phyloP scores from a whole-genome alignment of 75 land plant species.

The Cryptomeria japonica region DNA sequence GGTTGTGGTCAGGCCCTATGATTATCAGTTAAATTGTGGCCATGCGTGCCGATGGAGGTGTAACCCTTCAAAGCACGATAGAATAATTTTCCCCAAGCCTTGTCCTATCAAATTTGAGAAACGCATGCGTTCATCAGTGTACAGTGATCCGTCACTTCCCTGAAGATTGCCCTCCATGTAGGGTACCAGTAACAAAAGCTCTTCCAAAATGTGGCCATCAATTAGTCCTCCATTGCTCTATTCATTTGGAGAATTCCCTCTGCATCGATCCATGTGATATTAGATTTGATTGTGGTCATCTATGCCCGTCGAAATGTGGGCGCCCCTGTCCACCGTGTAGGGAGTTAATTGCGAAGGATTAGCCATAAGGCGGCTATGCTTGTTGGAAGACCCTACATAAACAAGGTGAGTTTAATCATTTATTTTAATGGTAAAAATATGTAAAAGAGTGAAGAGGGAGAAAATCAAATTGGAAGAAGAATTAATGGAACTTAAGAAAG shows the following conservation, averaged over 20 bases:
- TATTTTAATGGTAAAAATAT: no score
- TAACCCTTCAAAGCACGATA: conserved; percentile 21
- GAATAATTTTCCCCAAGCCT: conserved; percentile 9
- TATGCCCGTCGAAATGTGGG: conserved; percentile 6
- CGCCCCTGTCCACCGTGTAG: conserved; percentile 10
- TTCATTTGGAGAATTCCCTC: no score
- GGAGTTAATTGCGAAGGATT: background rate
- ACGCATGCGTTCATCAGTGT: conserved; percentile 13
- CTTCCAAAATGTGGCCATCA: no score
- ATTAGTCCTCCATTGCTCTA: no score
- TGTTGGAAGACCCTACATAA: conserved; percentile 16
- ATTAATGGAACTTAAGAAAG: no score
- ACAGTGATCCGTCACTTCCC: conserved; percentile 6
- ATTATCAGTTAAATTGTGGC: conserved; percentile 23
- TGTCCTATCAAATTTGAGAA: background rate
- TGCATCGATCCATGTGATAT: no score
- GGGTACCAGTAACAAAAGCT: no score
- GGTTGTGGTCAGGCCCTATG: conserved; percentile 17
- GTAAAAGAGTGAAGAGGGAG: no score
- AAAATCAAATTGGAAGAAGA: no score
- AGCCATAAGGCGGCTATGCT: conserved; percentile 14
- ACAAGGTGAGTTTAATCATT: no score
- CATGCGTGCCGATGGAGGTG: conserved; percentile 23
- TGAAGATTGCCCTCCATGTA: conserved; percentile 13
- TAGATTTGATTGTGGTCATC: conserved; percentile 16